These are phyloP conservation scores for Paraphaeosphaeria minitans DNA, from an alignment of 2,329 filamentous ascomycete genomes.

Conservation along the genomic window DNA sequence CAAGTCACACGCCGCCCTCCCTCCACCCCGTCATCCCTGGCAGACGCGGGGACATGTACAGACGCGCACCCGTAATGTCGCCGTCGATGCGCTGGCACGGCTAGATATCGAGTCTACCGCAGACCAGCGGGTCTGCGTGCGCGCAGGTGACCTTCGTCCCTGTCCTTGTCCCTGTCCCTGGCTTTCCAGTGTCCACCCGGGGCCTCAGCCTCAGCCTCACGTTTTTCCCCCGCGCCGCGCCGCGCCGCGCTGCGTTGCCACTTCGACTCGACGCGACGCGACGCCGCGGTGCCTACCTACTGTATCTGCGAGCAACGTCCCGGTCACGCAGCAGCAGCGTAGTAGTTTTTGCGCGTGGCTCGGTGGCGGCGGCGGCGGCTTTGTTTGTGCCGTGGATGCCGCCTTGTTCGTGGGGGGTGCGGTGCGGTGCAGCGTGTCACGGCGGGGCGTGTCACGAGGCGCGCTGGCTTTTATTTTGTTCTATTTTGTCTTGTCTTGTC, in stretches of 20 bases:
- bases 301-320: constrained; percentile 19
- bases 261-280: too few relatives aligned
- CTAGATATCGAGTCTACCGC: too few relatives aligned
- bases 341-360: not conserved
- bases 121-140: constrained; percentile 40
- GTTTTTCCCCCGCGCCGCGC: too few relatives aligned
- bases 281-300: not conserved
- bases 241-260: too few relatives aligned
- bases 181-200: too few relatives aligned
- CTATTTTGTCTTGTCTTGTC: too few relatives aligned
- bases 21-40: constrained; percentile 33
- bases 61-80: constrained; percentile 23
- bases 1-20: constrained; percentile 37
- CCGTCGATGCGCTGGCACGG: constrained; percentile 45
- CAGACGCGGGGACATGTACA: constrained; percentile 29
- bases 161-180: constrained; percentile 1
- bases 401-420: constrained; percentile 30
- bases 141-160: constrained; percentile 39
- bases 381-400: constrained; percentile 24
- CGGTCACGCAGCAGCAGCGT: constrained; percentile 25
- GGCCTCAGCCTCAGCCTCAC: constrained; percentile 40
- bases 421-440: too few relatives aligned
- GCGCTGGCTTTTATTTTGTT: not conserved
- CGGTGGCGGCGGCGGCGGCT: too few relatives aligned
- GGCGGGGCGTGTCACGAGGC: constrained; percentile 33